Evolutionary conservation across 164 flowering plant genomes (phyloP).

Genomic region (Amborella trichopoda): DNA sequence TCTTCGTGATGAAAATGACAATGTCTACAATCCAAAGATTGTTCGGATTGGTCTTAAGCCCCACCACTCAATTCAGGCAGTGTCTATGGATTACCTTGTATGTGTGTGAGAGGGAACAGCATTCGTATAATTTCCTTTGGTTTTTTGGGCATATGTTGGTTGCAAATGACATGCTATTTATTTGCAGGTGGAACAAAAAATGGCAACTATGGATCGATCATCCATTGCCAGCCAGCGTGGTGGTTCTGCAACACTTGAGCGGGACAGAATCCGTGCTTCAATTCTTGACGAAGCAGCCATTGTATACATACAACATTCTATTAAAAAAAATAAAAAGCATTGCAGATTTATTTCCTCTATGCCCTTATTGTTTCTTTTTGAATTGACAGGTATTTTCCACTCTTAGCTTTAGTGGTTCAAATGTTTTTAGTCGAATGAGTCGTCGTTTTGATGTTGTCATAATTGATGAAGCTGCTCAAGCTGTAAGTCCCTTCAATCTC

Average conservation of each 20-base stretch:
- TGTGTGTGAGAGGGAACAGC: constrained; percentile 10
- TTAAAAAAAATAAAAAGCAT: neutral
- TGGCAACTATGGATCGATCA: constrained; percentile 27
- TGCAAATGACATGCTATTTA: no score
- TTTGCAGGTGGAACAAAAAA: constrained; percentile 74
- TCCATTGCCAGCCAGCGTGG: constrained; percentile 46
- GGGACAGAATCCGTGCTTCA: constrained; percentile 63
- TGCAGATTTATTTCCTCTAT: neutral
- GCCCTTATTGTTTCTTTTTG: neutral
- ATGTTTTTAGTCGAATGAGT: constrained; percentile 53
- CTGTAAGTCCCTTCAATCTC: no score
- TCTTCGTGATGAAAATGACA: constrained; percentile 82
- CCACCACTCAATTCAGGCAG: constrained; percentile 84
- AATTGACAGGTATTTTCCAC: constrained; percentile 87
- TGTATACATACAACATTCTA: constrained; percentile 31
- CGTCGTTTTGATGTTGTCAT: constrained; percentile 89
- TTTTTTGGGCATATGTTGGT: no score
- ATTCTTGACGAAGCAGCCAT: constrained; percentile 88
- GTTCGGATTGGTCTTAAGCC: constrained; percentile 95
- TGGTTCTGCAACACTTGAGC: constrained; percentile 31
- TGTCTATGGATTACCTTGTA: constrained; percentile 90
- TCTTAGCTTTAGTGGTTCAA: constrained; percentile 90
- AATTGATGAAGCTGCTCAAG: constrained; percentile 99
- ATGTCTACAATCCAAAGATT: constrained; percentile 78
- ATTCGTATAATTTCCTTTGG: no score